A percentile compares a stretch with the other conserved stretches of the same genome.
Evolutionary conservation across 805 yeast species (phyloP).

Genomic region (Candida koratica): DNA sequence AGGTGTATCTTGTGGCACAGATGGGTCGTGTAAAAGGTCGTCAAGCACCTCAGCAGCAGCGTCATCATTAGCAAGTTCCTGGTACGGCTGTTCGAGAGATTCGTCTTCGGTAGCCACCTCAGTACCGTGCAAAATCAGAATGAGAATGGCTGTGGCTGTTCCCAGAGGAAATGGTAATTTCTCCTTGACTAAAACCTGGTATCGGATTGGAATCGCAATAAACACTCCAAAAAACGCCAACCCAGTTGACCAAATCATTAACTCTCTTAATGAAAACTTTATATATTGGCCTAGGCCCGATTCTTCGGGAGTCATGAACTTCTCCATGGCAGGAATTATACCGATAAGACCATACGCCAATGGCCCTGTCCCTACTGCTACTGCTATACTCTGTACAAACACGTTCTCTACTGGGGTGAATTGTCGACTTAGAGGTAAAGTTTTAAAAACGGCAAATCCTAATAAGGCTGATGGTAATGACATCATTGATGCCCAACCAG

Average conservation of each 20-base stretch:
- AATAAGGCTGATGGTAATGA: slow-evolving; percentile 87
- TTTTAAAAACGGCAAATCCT: slow-evolving; percentile 78
- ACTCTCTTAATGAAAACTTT: slow-evolving; percentile 42
- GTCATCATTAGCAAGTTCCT: background rate
- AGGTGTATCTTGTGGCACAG: slow-evolving; percentile 2
- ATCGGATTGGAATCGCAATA: slow-evolving; percentile 84
- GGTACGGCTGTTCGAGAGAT: background rate
- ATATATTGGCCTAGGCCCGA: slow-evolving; percentile 52
- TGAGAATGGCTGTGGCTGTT: slow-evolving; percentile 90
- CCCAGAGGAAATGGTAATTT: slow-evolving; percentile 93
- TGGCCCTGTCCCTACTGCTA: slow-evolving; percentile 97
- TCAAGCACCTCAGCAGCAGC: background rate
- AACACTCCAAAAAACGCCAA: slow-evolving; percentile 93
- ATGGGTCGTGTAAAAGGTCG: background rate
- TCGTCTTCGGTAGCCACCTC: background rate
- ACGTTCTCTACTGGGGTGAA: slow-evolving; percentile 91
- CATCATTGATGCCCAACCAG: slow-evolving; percentile 99
- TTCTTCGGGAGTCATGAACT: slow-evolving; percentile 74
- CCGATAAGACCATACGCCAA: slow-evolving; percentile 94
- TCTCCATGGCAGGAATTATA: slow-evolving; percentile 92
- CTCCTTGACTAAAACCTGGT: slow-evolving; percentile 82
- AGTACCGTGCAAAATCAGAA: slow-evolving; percentile 75
- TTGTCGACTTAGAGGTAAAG: slow-evolving; percentile 42
- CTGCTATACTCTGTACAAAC: slow-evolving; percentile 85
- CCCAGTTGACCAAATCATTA: slow-evolving; percentile 80